Percentiles rank a stretch among this genome's conserved stretches.
Conservation (phyloP, 768 basidiomycete genomes). For the Coprinopsis marcescibilis region DNA sequence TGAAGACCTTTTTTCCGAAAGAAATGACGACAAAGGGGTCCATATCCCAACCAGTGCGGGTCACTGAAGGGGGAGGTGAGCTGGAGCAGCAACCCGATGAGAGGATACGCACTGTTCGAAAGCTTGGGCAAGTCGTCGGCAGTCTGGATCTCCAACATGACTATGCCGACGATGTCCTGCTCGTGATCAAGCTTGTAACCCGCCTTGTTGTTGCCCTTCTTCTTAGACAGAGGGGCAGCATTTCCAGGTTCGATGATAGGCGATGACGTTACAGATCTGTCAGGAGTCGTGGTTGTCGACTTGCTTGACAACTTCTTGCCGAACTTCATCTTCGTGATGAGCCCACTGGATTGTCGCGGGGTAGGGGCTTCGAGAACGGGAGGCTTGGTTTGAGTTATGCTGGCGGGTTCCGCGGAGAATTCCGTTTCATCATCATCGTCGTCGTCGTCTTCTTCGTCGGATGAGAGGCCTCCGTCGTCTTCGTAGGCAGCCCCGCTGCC, state of each 20-base stretch:
- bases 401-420: too few species aligned
- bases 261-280: neutral
- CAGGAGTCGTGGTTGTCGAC: slow-evolving; percentile 6
- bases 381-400: too few species aligned
- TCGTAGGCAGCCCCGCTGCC: slow-evolving; percentile 49
- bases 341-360: slow-evolving; percentile 14
- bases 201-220: slow-evolving; percentile 19
- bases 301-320: slow-evolving; percentile 12
- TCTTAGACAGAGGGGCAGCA: too few species aligned
- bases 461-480: slow-evolving; percentile 71
- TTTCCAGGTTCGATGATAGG: too few species aligned
- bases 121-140: slow-evolving; percentile 82
- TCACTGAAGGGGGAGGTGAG: slow-evolving; percentile 44
- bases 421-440: neutral
- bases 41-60: slow-evolving; percentile 90
- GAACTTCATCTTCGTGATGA: slow-evolving; percentile 21
- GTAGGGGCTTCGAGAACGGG: slow-evolving; percentile 13
- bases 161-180: slow-evolving; percentile 89
- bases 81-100: neutral
- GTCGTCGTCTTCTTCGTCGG: slow-evolving; percentile 23
- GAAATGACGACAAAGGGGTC: slow-evolving; percentile 95
- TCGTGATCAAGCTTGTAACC: slow-evolving; percentile 53
- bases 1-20: slow-evolving; percentile 96
- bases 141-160: slow-evolving; percentile 85
- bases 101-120: slow-evolving; percentile 67